Evolutionary conservation across 192 early-diverging fungal species (phyloP), one percentile per base, ranked within the genome.

Genomic region (Paraglomus occultum): DNA sequence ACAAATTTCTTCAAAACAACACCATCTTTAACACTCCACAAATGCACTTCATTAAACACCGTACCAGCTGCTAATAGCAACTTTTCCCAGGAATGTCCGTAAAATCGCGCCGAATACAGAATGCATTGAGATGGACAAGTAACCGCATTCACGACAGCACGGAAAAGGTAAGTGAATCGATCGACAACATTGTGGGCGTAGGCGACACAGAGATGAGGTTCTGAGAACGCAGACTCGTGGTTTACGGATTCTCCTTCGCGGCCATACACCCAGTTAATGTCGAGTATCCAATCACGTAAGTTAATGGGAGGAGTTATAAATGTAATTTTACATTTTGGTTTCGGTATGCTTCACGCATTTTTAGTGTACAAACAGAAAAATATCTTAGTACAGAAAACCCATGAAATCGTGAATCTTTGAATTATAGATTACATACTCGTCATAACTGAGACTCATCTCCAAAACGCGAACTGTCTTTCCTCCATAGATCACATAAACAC

Each of bases 41-140:
- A 53, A 62, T 90, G 76, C 0, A 92, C 86, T 50, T 94, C 82
- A 77, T 91, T 92, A 74, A 93, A 94, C 8, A 93, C 92, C 7
- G 94, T 95, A 0, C 94, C 94, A 0, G 86, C 85, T 0, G 89
- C 89, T 9, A 94, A 76, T 12, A 76, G 67, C 6, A 93, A 52
- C 0, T 70, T 73, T 10, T 76, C 78, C 8, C 76, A 45, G 0
- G 79, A 84, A 5, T 71, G 61, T n/a, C 89, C 89, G 65, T 79
- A 83, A 52, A 95, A 86, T 42, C 85, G 83, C 0, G 91, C 91
- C 1, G 90, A 83, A 74, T 93, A 93, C 49, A 93, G 63, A 23
- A 92, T 89, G 53, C 89, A 89, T 23, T 77, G 84, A 49, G 88
- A 87, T 45, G 81, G 76, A 50, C 90, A 94, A 64, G 87, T 83